Percentiles rank a stretch among this genome's conserved stretches.
phyloP scores from a whole-genome alignment of 805 yeast species.

The Candida oleophila region DNA sequence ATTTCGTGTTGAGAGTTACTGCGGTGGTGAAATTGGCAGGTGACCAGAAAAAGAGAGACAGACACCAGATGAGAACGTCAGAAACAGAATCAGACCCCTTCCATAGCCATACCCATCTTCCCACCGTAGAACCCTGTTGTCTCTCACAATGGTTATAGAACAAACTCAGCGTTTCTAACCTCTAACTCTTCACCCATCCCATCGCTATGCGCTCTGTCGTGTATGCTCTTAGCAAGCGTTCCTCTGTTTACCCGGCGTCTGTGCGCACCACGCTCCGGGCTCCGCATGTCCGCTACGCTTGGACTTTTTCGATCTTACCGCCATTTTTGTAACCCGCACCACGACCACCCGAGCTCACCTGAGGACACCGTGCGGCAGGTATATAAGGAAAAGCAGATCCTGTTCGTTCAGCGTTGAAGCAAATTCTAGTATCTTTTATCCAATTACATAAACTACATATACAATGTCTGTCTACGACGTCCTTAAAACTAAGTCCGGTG shows the following conservation, averaged over 20 bases:
- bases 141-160: too few species aligned
- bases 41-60: too few species aligned
- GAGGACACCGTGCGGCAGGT: conserved; percentile 3
- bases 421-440: neutral
- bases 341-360: conserved; percentile 7
- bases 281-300: conserved; percentile 1
- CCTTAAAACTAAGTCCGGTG: conserved; percentile 74
- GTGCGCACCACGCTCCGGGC: conserved; percentile 1
- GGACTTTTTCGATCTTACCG: neutral
- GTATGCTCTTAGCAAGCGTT: neutral
- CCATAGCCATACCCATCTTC: neutral
- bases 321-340: conserved; percentile 6
- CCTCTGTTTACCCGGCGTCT: neutral
- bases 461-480: conserved; percentile 9
- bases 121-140: too few species aligned
- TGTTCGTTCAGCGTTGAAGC: neutral
- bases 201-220: neutral
- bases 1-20: neutral
- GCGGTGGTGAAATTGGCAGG: too few species aligned
- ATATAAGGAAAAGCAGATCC: neutral
- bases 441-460: neutral
- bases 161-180: too few species aligned
- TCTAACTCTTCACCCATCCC: too few species aligned
- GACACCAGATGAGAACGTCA: too few species aligned
- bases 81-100: neutral